Conservation (phyloP, 1,284 basidiomycete genomes). For the Cryptococcus sp. region DNA sequence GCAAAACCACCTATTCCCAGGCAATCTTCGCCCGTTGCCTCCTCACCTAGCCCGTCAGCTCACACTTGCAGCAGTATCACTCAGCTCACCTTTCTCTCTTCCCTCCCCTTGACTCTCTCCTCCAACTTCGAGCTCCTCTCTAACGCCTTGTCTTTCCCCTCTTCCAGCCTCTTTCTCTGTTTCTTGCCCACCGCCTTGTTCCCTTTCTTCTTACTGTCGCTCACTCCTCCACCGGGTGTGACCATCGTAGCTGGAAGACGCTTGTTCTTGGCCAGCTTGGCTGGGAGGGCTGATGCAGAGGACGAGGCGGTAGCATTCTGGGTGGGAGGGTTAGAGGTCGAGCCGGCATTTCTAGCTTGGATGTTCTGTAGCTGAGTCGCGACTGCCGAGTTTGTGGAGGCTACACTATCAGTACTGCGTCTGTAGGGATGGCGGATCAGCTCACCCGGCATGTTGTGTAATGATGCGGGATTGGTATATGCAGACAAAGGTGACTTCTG, state of each 20-base stretch:
- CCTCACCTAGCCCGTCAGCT: constrained; percentile 25
- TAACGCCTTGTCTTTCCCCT: constrained; percentile 30
- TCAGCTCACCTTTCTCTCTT: constrained; percentile 38
- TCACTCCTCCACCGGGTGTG: constrained; percentile 27
- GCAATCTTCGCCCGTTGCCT: constrained; percentile 41
- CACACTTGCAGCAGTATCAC: not conserved
- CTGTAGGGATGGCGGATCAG: no score
- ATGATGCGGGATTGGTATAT: not conserved
- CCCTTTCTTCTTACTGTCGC: constrained; percentile 18
- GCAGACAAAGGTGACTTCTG: no score
- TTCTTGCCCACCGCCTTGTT: constrained; percentile 22
- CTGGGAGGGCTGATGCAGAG: constrained; percentile 14
- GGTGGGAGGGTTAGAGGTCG: not conserved
- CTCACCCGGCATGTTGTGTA: not conserved
- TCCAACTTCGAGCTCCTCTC: constrained; percentile 28
- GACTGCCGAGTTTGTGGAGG: no score
- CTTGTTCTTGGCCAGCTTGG: constrained; percentile 39
- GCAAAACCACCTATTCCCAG: constrained; percentile 27
- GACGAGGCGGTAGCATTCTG: not conserved
- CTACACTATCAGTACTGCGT: no score
- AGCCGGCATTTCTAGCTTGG: constrained; percentile 1
- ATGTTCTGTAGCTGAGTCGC: not conserved
- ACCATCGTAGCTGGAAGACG: constrained; percentile 44
- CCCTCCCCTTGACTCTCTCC: constrained; percentile 31
- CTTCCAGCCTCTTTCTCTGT: constrained; percentile 32